Conservation (phyloP, 495 filamentous ascomycete genomes). For the Aspergillus ostianus region DNA sequence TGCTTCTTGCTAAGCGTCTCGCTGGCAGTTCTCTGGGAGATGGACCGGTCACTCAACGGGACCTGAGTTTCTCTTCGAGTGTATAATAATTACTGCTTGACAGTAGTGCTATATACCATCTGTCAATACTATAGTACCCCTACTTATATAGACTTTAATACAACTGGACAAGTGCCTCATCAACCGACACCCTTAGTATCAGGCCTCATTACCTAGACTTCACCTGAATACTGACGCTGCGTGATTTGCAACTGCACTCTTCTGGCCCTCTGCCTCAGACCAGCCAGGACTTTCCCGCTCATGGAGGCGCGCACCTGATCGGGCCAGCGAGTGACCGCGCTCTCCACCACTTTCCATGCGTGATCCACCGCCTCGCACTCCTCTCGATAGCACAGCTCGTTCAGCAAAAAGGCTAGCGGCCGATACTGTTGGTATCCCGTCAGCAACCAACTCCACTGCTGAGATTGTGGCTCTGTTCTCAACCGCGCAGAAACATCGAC, state of each 20-base stretch:
- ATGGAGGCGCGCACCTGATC: constrained; percentile 8
- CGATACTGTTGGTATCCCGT: constrained; percentile 12
- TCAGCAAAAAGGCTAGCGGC: constrained; percentile 9
- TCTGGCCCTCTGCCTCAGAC: no score
- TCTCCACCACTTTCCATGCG: constrained; percentile 13
- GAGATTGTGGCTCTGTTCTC: constrained; percentile 5
- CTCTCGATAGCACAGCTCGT: constrained; percentile 7
- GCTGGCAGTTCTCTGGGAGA: no score
- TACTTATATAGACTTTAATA: not conserved
- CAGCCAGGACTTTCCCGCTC: constrained; percentile 8
- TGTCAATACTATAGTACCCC: not conserved
- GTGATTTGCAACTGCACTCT: no score
- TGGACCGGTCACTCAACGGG: not conserved
- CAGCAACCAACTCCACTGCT: constrained; percentile 13
- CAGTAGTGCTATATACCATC: not conserved
- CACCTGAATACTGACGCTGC: no score
- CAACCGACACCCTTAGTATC: not conserved
- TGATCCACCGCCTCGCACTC: not conserved
- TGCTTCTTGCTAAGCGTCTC: constrained; percentile 25
- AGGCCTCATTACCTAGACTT: no score
- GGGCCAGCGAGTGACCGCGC: constrained; percentile 10
- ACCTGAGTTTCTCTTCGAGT: not conserved
- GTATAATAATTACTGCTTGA: not conserved
- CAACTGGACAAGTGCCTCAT: not conserved
- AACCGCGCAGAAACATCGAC: constrained; percentile 10